Percentiles rank a stretch among this genome's conserved stretches.
Evolutionary conservation across 345 rosid genomes (phyloP).

Genomic region (Acer negundo): DNA sequence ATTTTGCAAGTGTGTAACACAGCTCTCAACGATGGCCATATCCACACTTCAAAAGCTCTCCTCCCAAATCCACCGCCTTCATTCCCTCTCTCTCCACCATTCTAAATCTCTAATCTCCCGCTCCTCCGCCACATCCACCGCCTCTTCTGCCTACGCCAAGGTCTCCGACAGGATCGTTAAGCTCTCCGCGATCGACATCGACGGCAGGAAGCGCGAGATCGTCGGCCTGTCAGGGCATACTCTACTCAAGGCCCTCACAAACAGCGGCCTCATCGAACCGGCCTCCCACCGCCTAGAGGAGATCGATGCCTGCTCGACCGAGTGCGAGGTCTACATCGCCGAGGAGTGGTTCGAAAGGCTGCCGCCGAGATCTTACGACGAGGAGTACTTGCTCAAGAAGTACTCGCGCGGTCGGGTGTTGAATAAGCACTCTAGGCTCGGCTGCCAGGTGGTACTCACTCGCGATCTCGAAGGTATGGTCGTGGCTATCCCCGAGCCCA

Average conservation of each 20-base stretch:
- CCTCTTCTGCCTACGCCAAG: slow-evolving; percentile 55
- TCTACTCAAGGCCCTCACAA: slow-evolving; percentile 74
- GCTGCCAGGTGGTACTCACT: slow-evolving; percentile 86
- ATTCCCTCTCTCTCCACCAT: slow-evolving; percentile 41
- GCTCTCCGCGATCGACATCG: slow-evolving; percentile 78
- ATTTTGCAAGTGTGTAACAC: background rate
- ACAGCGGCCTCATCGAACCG: slow-evolving; percentile 83
- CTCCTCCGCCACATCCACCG: slow-evolving; percentile 45
- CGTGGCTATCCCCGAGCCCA: slow-evolving; percentile 94
- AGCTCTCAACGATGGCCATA: slow-evolving; percentile 40
- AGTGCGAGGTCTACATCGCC: slow-evolving; percentile 97
- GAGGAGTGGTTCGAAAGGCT: slow-evolving; percentile 92
- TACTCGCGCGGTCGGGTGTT: slow-evolving; percentile 81
- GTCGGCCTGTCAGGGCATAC: slow-evolving; percentile 88
- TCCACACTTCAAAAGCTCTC: slow-evolving; percentile 59
- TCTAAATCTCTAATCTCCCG: slow-evolving; percentile 44
- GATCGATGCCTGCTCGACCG: slow-evolving; percentile 98
- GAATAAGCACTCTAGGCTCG: slow-evolving; percentile 87
- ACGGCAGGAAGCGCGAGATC: slow-evolving; percentile 72
- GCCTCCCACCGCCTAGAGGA: slow-evolving; percentile 91
- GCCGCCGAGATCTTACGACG: slow-evolving; percentile 87
- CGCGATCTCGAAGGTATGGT: slow-evolving; percentile 95
- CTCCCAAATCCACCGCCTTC: slow-evolving; percentile 58
- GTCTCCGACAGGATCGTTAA: slow-evolving; percentile 91
- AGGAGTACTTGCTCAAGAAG: slow-evolving; percentile 83